Conservation (phyloP, 768 basidiomycete species). For the Boletus rex-veris region DNA sequence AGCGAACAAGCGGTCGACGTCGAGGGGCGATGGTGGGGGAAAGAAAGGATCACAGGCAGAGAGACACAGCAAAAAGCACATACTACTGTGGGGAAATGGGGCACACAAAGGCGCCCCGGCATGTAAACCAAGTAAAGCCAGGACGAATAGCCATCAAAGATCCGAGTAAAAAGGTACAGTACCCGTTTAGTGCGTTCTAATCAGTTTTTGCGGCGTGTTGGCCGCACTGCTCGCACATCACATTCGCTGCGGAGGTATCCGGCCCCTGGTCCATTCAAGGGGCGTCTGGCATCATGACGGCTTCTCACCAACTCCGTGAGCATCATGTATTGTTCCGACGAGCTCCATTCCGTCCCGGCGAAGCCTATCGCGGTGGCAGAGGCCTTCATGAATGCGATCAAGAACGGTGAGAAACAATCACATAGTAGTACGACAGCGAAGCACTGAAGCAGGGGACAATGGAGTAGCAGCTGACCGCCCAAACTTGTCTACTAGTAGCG, state of each 20-base stretch:
- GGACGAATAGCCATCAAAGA: constrained; percentile 2
- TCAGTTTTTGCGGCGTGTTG: constrained; percentile 5
- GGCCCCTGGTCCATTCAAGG: not conserved
- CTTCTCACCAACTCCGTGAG: not conserved
- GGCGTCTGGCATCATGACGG: no score
- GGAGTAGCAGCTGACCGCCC: no score
- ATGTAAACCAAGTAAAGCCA: not conserved
- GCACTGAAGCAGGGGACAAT: no score
- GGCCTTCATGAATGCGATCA: not conserved
- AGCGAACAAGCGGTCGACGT: not conserved
- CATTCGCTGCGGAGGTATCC: constrained; percentile 6
- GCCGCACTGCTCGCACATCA: constrained; percentile 3
- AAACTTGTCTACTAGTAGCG: no score
- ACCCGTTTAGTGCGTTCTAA: no score
- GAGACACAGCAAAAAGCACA: no score
- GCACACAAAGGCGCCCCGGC: not conserved
- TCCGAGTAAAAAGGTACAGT: constrained; percentile 3
- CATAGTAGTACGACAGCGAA: no score
- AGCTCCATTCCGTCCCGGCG: not conserved
- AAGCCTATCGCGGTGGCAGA: not conserved
- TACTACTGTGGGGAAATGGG: not conserved
- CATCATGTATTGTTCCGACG: not conserved
- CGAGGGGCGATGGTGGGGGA: not conserved
- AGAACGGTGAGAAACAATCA: not conserved
- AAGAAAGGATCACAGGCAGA: not conserved